Conservation (phyloP, 257 asterid species). For the Solanum tacnaense region DNA sequence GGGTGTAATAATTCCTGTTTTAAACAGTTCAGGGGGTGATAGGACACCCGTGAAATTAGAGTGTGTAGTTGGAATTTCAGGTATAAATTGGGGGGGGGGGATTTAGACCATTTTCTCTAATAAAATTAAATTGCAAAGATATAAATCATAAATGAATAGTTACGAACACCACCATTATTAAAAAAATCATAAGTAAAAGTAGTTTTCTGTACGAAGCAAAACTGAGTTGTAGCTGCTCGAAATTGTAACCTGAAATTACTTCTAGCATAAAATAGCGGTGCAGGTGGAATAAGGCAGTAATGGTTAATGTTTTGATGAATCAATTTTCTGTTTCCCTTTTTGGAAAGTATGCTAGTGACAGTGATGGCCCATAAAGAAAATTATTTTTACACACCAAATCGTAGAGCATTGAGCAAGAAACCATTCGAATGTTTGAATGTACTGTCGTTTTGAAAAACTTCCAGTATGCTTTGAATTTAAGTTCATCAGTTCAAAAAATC, state of each 20-base stretch:
- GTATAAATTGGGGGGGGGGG: too few relatives aligned
- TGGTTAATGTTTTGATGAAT: neutral
- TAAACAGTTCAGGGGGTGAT: too few relatives aligned
- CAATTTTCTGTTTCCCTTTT: neutral
- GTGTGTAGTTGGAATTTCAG: too few relatives aligned
- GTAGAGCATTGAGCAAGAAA: neutral
- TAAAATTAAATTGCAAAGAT: neutral
- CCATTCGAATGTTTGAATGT: neutral
- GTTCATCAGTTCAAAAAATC: neutral
- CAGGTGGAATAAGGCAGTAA: neutral
- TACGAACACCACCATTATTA: neutral
- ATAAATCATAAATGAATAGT: neutral
- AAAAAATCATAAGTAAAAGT: neutral
- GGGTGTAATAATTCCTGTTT: too few relatives aligned
- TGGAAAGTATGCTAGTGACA: neutral
- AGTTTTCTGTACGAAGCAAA: neutral
- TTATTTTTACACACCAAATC: neutral
- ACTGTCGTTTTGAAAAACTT: neutral
- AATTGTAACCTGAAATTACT: neutral
- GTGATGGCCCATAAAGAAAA: neutral
- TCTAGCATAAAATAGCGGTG: neutral
- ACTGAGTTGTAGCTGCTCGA: neutral
- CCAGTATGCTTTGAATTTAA: neutral
- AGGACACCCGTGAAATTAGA: too few relatives aligned
- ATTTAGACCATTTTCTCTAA: too few relatives aligned